These are phyloP conservation scores for Erythrobasidium hasegawianum DNA, from an alignment of 1,284 basidiomycete species.

Conservation along the genomic window DNA sequence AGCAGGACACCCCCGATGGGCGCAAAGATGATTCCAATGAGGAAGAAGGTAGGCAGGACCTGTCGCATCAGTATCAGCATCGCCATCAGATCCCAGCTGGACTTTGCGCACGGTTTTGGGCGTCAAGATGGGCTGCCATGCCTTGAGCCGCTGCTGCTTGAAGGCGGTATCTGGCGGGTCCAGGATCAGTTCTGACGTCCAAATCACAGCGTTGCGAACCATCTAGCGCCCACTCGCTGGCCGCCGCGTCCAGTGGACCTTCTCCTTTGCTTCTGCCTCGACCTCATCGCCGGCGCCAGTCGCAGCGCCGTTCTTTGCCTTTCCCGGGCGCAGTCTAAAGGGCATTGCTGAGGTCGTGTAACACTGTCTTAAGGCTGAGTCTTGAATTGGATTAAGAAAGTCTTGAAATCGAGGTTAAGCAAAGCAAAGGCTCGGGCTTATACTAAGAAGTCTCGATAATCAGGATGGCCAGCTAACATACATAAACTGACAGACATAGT, in stretches of 20 bases:
- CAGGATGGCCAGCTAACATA: no score
- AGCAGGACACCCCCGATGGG: conserved; percentile 79
- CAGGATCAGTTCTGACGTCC: background rate
- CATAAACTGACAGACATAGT: no score
- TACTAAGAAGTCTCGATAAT: no score
- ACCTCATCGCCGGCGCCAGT: conserved; percentile 15
- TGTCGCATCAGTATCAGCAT: background rate
- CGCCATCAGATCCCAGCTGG: background rate
- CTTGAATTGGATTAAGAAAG: no score
- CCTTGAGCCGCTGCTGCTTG: conserved; percentile 98
- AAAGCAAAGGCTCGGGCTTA: no score
- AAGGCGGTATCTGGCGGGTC: conserved; percentile 81
- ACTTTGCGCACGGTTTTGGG: conserved; percentile 69
- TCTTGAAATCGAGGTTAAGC: no score
- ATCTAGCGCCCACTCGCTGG: conserved; percentile 73
- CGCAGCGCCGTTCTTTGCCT: background rate
- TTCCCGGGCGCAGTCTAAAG: conserved; percentile 1
- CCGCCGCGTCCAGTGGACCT: conserved; percentile 78
- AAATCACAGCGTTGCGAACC: no score
- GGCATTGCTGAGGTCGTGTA: no score
- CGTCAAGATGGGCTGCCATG: conserved; percentile 99
- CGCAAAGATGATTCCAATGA: conserved; percentile 89
- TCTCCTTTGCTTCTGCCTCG: conserved; percentile 51
- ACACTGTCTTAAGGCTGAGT: no score
- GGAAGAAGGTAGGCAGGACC: conserved; percentile 87